Percentiles rank a stretch among this genome's conserved stretches.
Conservation (phyloP, 805 yeast genomes). For the Spathaspora boniae region DNA sequence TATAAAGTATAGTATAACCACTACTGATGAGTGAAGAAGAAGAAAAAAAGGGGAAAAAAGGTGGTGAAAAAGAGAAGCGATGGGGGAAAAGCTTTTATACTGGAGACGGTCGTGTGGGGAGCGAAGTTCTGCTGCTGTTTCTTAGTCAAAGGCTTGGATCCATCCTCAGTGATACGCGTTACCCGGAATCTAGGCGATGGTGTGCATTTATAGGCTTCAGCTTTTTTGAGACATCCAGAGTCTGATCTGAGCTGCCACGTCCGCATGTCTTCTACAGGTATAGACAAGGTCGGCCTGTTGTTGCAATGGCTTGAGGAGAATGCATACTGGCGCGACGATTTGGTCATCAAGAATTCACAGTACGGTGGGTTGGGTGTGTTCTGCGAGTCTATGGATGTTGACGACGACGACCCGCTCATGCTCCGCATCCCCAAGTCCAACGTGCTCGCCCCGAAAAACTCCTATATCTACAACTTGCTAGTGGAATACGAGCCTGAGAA, state of each 20-base stretch:
- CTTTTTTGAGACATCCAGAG: no score
- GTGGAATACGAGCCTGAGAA: slow-evolving; percentile 41
- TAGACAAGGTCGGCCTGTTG: slow-evolving; percentile 4
- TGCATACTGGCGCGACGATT: slow-evolving; percentile 51
- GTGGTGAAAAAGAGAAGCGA: slow-evolving; percentile 27
- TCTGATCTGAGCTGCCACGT: no score
- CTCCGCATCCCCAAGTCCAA: slow-evolving; percentile 61
- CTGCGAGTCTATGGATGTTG: slow-evolving; percentile 32
- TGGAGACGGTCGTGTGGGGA: no score
- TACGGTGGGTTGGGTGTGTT: slow-evolving; percentile 72
- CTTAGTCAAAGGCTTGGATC: no score
- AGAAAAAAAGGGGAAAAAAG: slow-evolving; percentile 2
- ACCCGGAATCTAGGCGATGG: no score
- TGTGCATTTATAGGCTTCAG: no score
- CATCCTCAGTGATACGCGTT: no score
- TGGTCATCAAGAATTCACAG: slow-evolving; percentile 45
- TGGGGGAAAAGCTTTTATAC: slow-evolving; percentile 20
- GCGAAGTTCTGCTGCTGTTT: no score
- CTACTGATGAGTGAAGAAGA: slow-evolving; percentile 59
- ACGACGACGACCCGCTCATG: slow-evolving; percentile 19
- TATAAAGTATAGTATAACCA: slow-evolving; percentile 72
- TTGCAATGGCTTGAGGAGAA: slow-evolving; percentile 54
- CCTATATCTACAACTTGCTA: slow-evolving; percentile 63
- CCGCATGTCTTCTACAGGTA: slow-evolving; percentile 9
- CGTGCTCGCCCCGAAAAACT: slow-evolving; percentile 55